Base-by-base conservation (phyloP, 257 asterid genomes). In the Craterostigma plantagineum region DNA sequence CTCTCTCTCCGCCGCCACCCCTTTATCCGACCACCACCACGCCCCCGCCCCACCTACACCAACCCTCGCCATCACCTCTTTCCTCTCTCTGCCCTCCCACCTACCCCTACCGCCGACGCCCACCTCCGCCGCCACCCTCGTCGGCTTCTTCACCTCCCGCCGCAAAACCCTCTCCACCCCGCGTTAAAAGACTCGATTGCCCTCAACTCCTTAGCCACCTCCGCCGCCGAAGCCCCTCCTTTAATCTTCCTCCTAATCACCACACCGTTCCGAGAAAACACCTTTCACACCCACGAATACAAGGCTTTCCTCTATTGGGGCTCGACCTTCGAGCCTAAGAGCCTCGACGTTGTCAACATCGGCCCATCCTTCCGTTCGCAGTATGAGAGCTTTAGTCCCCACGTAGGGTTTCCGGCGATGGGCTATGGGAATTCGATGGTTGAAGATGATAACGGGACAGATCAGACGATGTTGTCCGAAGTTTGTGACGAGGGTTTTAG, bases 321-420 rank as follows among this genome's bases (percentile, higher is more conserved):
- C 16, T 53, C 38, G 42, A 47, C 65, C 12, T 83, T 87, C 43
- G 91, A 82, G 52, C 60, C 86, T 10, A 78, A 57, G 64, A 74
- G 77, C 43, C 14, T 87, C 34, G 63, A 36, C 30, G 64, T 87
- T 12, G 65, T 82, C 30, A 87, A 87, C 57, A 56, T 87, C 15
- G 98, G 98, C 14, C 98, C 98, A 0, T 65, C 71, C 2, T 87
- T 87, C 43, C 68, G 98, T 45, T 59, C 79, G 5, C 77, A 83
- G 61, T 83, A 76, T 45, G 91, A 68, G 33, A 64, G 79, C 7
- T 87, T 87, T 51, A 52, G 69, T 70, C 81, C 98, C 1, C 68
- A 48, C 55, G 63, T 79, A 14, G 67, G 48, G 42, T 75, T 90
- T 15, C 98, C 98, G 11, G 43, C 65, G 51, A 54, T 83, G 63